Evolutionary conservation across 192 early-diverging fungal genomes (phyloP), one percentile per base, ranked within the genome.

Genomic region (Coemansia interrupta): DNA sequence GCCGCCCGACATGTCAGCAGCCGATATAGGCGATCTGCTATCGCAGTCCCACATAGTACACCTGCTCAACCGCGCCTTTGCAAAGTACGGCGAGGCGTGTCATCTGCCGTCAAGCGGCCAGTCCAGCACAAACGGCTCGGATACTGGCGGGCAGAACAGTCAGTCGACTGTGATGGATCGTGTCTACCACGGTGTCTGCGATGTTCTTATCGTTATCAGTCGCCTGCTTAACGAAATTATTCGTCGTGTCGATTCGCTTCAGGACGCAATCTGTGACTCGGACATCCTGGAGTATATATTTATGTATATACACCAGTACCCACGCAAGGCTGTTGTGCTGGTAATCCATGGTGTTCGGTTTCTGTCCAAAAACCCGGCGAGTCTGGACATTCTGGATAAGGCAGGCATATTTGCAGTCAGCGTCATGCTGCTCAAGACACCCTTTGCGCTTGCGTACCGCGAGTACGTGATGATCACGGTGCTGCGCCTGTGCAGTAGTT

Each of bases 401-500:
- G 76, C 76, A 0, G 76, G 76, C 19, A 68, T 79, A 5, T 72
- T 79, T 18, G 19, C 66, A 0, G 70, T 72, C 36, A 72, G 76
- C 44, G 70, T 43, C 17, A 42, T 70, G 43, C 42, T 79, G 39
- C 48, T 79, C 6, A 44, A 50, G 30, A 66, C 76, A 36, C 62
- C 54, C 13, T 66, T 68, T 8, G 50, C 65, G 0, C 59, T 59
- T 2, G 70, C 70, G n/a, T 79, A 79, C 44, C 66, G 70, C 57
- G 76, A 79, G 54, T 72, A 72, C 26, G 63, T 79, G 22, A 79
- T 79, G 66, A 64, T 66, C 13, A 79, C 76, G n/a, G 60, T 79
- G 2, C 63, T 69, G 53, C 59, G 76, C 2, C 60, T 79, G 13
- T 72, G 76, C 40, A 68, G 65, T 24, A 79, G 69, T 50, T 79